Base-by-base conservation (phyloP, 768 basidiomycete genomes). In the Collybia mongolica region DNA sequence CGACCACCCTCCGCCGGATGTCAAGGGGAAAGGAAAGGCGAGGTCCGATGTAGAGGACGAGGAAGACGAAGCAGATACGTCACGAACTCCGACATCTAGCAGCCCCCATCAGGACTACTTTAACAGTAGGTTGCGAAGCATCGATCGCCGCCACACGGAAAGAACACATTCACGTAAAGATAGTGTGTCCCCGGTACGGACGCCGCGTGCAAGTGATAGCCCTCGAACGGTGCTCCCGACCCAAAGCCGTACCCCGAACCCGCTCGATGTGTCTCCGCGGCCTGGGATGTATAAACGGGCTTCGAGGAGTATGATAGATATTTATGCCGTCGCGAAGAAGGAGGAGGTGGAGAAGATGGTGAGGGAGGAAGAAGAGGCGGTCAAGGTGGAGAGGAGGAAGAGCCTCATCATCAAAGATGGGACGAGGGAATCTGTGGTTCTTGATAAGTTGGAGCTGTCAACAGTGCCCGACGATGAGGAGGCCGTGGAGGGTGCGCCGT, bases 291-390 rank as follows among this genome's bases (percentile, higher is more conserved):
- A 81, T 60, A 81, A 79, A 46, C 77, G 74, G 35, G 76, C 78
- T 0, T 88, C 86, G 44, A 75, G 67, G 57, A 89, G 87, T 60
- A 77, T 88, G 76, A 63, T 86, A 45, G 77, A 88, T 60, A 65
- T 88, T 24, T 60, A 68, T 56, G 56, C 65, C 44, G 45, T 65
- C 6, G 65, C 58, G 59, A 65, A 59, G 51, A 61, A 62, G 54
- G 69, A 66, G 60, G 59, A 53, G 59, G 54, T 64, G 7, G 61
- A 63, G 62, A 64, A 57, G 53, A 56, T 68, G 54, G 66, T 61
- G 46, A 54, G 51, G 55, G 59, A 60, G 46, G 62, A 61, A 53
- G 65, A 61, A 47, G 55, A 65, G 24, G 61, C 58, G 44, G 52
- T 43, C 28, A 48, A 51, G 22, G 46, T 41, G 19, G 54, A 44